Evolutionary conservation across 2,329 filamentous ascomycete genomes (phyloP).

Genomic region (Microsporum canis): DNA sequence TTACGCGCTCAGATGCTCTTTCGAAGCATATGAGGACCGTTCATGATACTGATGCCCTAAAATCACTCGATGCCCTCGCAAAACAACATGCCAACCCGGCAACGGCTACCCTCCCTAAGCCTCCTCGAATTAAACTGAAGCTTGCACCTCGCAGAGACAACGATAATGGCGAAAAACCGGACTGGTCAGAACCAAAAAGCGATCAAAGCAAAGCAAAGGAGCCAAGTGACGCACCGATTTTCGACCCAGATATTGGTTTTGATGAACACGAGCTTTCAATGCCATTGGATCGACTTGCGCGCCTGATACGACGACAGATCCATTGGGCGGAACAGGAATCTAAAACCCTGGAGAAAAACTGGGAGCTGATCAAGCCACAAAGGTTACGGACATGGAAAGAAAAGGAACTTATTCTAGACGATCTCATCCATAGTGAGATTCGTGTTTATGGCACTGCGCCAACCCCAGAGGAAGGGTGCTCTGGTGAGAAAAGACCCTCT

Average conservation of each 20-base stretch:
- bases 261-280: slow-evolving; percentile 35
- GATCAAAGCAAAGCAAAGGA: slow-evolving; percentile 26
- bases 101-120: slow-evolving; percentile 22
- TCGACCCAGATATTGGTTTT: slow-evolving; percentile 32
- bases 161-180: slow-evolving; percentile 17
- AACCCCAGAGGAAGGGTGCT: neutral
- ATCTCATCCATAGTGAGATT: slow-evolving; percentile 34
- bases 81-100: slow-evolving; percentile 28
- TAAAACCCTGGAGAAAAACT: slow-evolving; percentile 28
- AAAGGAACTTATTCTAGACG: slow-evolving; percentile 35
- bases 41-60: slow-evolving; percentile 87
- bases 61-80: slow-evolving; percentile 46
- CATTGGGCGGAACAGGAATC: slow-evolving; percentile 38
- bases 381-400: slow-evolving; percentile 31
- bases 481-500: neutral
- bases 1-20: slow-evolving; percentile 87
- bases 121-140: slow-evolving; percentile 34
- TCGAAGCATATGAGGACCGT: slow-evolving; percentile 98
- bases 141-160: slow-evolving; percentile 26
- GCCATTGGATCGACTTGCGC: slow-evolving; percentile 33
- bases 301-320: slow-evolving; percentile 37
- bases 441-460: neutral
- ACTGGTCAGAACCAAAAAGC: slow-evolving; percentile 20
- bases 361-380: slow-evolving; percentile 28
- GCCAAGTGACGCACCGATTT: slow-evolving; percentile 25